Base-by-base conservation (phyloP, 805 yeast genomes). In the Kazachstania taianensis region DNA sequence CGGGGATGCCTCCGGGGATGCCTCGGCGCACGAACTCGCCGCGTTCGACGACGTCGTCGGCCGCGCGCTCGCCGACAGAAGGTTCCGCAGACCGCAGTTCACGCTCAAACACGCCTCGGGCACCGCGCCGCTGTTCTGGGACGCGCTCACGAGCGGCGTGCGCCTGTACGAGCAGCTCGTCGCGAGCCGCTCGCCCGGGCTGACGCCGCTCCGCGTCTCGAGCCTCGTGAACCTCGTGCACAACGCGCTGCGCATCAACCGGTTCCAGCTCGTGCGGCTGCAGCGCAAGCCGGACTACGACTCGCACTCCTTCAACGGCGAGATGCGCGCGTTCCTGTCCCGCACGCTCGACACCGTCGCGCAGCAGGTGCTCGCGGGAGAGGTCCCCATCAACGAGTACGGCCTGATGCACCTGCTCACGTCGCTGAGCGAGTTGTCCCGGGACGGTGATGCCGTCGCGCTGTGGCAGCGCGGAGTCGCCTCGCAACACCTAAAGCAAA, bases 211-310 rank as follows among this genome's bases (percentile, higher is more conserved):
- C 28, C 52, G 72, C 39, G 65, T 67, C 42, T 61, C 72, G 2
- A 59, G 63, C 25, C 57, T 72, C 38, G 65, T 70, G 18, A 68
- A 71, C 30, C 48, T 72, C 7, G 50, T 72, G 22, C 70, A 73
- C 42, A 70, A 71, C 35, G 75, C 72, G 5, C 54, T 72, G 20
- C 60, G 75, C 43, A 67, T 69, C 25, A 72, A 71, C 48, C 63
- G 77, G 50, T 52, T 61, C 16, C 74, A 72, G 48, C 52, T 70
- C 20, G 61, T 72, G 5, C 66, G 68, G 49, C 52, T 72, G 46
- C 63, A 68, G 38, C 70, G 69, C 50, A 73, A 73, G 46, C 69
- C 75, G 14, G 79, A 73, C 50, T 69, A 70, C 44, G 79, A 73
- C 41, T 67, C 72, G 17, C 66, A 67, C 38, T 71, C 75, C 3